Evolutionary conservation across 345 rosid genomes (phyloP).

Genomic region (Geranium brycei): DNA sequence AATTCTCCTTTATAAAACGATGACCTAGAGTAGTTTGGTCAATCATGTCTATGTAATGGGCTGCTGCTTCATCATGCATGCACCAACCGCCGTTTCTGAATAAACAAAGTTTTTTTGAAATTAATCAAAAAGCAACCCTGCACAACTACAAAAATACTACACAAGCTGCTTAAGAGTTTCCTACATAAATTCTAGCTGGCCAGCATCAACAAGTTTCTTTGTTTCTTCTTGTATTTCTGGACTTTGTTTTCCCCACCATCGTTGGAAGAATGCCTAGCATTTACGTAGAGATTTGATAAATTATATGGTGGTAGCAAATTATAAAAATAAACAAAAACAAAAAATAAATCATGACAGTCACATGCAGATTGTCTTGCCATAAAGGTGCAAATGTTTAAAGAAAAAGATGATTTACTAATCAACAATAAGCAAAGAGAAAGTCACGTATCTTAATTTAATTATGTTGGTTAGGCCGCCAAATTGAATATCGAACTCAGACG

Average conservation of each 20-base stretch:
- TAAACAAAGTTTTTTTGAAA: not conserved
- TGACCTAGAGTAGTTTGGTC: slow-evolving; percentile 85
- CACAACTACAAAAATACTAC: not conserved
- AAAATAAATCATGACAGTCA: too few relatives aligned
- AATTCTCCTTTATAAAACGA: slow-evolving; percentile 41
- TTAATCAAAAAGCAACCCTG: not conserved
- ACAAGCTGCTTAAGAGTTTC: slow-evolving; percentile 11
- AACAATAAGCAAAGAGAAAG: too few relatives aligned
- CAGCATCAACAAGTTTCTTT: slow-evolving; percentile 48
- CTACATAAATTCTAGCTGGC: slow-evolving; percentile 74
- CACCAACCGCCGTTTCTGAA: slow-evolving; percentile 93
- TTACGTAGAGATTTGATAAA: too few relatives aligned
- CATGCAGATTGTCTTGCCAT: too few relatives aligned
- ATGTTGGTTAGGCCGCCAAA: too few relatives aligned
- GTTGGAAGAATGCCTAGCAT: slow-evolving; percentile 59
- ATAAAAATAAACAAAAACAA: too few relatives aligned
- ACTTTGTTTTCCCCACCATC: slow-evolving; percentile 77
- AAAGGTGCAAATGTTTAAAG: too few relatives aligned
- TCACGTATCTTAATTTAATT: too few relatives aligned
- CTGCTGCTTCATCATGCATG: slow-evolving; percentile 83
- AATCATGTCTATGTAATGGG: slow-evolving; percentile 83
- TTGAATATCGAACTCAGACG: too few relatives aligned
- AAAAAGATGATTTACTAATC: too few relatives aligned
- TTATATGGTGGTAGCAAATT: too few relatives aligned
- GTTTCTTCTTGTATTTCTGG: slow-evolving; percentile 42